Evolutionary conservation across 257 asterid genomes (phyloP), one percentile per base, ranked within the genome.

Genomic region (Vinca minor): DNA sequence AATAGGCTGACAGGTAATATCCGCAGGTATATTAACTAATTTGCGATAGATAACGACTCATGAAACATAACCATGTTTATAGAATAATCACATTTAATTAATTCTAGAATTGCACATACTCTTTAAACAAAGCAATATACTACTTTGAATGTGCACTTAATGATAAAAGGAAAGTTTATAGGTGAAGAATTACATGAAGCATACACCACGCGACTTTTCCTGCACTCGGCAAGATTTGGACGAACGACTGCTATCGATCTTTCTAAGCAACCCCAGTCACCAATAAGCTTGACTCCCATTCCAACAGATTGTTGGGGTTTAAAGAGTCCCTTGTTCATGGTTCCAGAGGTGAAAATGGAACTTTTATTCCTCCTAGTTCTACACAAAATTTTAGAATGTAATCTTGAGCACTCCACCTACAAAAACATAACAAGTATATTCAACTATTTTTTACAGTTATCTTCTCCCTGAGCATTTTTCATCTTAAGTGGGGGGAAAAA

Each of bases 131-230:
- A n/a, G n/a, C n/a, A n/a, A n/a, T n/a, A n/a, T n/a, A n/a, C n/a
- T n/a, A n/a, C n/a, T n/a, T n/a, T n/a, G n/a, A n/a, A n/a, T n/a
- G n/a, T n/a, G n/a, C 57, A 69, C 6, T 17, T 15, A 69, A 44
- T 54, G 18, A 17, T 11, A n/a, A 55, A 46, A 31, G n/a, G 52
- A 71, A 71, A 44, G n/a, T n/a, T 2, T n/a, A 23, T 2, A 62
- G 65, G 67, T 2, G 54, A 57, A 47, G 34, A 58, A n/a, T n/a
- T 87, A 90, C 96, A 87, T 76, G 89, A 74, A 77, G 91, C 91
- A 70, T 73, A 63, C 26, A 81, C 76, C 5, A 36, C 53, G 5
- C 71, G 62, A 73, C 60, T 63, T 71, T 68, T 89, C 74, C 81
- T 75, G 67, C 41, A 17, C 11, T 9, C 38, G 31, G 61, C 74